Evolutionary conservation across 192 early-diverging fungal genomes (phyloP).

Genomic region (Chytriomyces sp.): DNA sequence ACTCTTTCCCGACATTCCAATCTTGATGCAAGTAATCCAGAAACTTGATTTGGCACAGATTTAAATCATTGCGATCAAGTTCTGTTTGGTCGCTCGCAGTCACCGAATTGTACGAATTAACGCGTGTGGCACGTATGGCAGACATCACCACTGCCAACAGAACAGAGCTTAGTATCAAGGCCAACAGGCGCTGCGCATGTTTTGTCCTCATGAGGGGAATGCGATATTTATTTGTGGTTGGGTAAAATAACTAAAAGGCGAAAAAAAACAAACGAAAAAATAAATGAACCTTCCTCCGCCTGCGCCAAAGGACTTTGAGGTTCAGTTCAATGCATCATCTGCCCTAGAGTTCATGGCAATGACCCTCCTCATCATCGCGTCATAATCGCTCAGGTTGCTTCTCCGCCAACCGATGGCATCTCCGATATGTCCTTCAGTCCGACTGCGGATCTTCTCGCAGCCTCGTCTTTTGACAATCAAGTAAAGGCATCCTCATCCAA

Average conservation of each 20-base stretch:
- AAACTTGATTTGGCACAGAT: too few species aligned
- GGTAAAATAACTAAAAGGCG: too few species aligned
- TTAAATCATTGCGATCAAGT: too few species aligned
- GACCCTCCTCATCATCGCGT: not conserved
- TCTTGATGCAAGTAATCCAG: too few species aligned
- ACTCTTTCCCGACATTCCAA: too few species aligned
- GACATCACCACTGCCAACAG: not conserved
- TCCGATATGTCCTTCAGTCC: conserved; percentile 82
- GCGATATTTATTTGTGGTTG: conserved; percentile 11
- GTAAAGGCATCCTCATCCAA: conserved; percentile 40
- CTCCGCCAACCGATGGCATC: conserved; percentile 45
- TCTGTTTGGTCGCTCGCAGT: too few species aligned
- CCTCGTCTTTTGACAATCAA: conserved; percentile 88
- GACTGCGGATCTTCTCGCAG: conserved; percentile 82
- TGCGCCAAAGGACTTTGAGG: conserved; percentile 31
- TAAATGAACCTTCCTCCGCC: conserved; percentile 20
- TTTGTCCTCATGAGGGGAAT: not conserved
- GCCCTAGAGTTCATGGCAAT: not conserved
- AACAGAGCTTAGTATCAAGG: not conserved
- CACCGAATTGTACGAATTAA: not conserved
- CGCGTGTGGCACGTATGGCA: not conserved
- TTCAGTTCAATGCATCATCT: not conserved
- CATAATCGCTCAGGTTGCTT: conserved; percentile 11
- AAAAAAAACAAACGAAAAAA: not conserved
- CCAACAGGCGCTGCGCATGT: not conserved